These are phyloP conservation scores for Seiridium unicorne DNA, from an alignment of 2,329 filamentous ascomycete genomes.

Conservation along the genomic window DNA sequence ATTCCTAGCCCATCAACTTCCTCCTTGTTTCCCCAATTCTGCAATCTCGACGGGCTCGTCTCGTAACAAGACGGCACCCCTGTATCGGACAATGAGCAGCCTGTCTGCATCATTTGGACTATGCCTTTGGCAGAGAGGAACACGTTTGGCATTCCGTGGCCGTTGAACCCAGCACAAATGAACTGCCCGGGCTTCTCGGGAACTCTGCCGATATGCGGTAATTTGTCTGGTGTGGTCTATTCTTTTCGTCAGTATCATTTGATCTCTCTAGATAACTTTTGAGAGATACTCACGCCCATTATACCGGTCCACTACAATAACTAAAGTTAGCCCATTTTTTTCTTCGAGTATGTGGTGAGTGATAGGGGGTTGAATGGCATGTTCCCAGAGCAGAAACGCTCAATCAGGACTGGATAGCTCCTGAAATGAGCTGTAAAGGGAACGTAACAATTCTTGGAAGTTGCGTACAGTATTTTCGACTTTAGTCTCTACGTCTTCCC, in stretches of 20 bases:
- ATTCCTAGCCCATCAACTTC: too few species aligned
- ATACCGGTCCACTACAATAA: background rate
- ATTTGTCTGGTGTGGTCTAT: background rate
- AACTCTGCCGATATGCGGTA: slow-evolving; percentile 38
- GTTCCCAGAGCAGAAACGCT: too few species aligned
- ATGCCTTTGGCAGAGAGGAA: slow-evolving; percentile 38
- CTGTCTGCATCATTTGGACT: slow-evolving; percentile 18
- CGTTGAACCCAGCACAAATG: slow-evolving; percentile 48
- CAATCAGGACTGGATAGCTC: slow-evolving; percentile 14
- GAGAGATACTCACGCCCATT: background rate
- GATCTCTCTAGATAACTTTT: background rate
- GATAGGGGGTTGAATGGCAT: too few species aligned
- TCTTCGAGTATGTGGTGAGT: too few species aligned
- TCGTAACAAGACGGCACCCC: background rate
- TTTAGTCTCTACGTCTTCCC: slow-evolving; percentile 38
- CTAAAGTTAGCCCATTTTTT: too few species aligned
- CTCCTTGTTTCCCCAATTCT: background rate
- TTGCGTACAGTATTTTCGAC: slow-evolving; percentile 23
- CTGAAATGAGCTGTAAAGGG: too few species aligned
- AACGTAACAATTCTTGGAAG: too few species aligned
- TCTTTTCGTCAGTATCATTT: background rate
- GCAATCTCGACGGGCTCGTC: background rate
- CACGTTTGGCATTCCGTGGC: slow-evolving; percentile 50
- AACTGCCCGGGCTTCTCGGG: slow-evolving; percentile 37
- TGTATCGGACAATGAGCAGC: background rate